Percentiles rank a stretch among this genome's conserved stretches.
Evolutionary conservation across 768 basidiomycete species (phyloP).

Genomic region (Pleurotus tuber-regium): DNA sequence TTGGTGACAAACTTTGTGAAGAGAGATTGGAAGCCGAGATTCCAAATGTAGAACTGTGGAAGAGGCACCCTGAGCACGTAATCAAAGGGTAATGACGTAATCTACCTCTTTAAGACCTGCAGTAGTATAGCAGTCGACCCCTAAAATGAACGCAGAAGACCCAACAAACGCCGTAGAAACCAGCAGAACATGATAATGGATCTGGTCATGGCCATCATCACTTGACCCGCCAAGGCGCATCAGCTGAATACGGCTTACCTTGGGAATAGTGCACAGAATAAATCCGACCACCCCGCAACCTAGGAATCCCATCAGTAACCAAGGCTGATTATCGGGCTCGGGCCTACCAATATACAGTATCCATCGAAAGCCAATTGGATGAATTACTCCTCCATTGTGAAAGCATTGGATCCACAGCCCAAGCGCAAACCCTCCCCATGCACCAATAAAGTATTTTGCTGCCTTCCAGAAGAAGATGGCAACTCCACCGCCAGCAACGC

Average conservation of each 20-base stretch:
- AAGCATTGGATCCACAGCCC: slow-evolving; percentile 89
- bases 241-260: slow-evolving; percentile 35
- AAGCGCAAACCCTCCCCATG: slow-evolving; percentile 85
- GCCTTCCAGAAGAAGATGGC: slow-evolving; percentile 94
- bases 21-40: slow-evolving; percentile 78
- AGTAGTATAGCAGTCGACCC: slow-evolving; percentile 91
- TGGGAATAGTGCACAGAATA: slow-evolving; percentile 79
- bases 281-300: slow-evolving; percentile 77
- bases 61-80: slow-evolving; percentile 11
- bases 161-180: slow-evolving; percentile 88
- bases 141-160: slow-evolving; percentile 86
- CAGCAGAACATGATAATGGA: slow-evolving; percentile 86
- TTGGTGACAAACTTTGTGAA: slow-evolving; percentile 75
- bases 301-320: slow-evolving; percentile 30
- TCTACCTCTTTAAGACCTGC: slow-evolving; percentile 89
- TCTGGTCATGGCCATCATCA: slow-evolving; percentile 27
- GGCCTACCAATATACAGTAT: slow-evolving; percentile 79
- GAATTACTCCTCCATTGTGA: slow-evolving; percentile 77
- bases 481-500: slow-evolving; percentile 78
- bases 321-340: slow-evolving; percentile 12
- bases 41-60: slow-evolving; percentile 94
- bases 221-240: slow-evolving; percentile 14
- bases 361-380: slow-evolving; percentile 79
- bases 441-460: slow-evolving; percentile 79
- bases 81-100: background rate